Evolutionary conservation across 2,329 filamentous ascomycete genomes (phyloP).

Genomic region (Fusarium avenaceum): DNA sequence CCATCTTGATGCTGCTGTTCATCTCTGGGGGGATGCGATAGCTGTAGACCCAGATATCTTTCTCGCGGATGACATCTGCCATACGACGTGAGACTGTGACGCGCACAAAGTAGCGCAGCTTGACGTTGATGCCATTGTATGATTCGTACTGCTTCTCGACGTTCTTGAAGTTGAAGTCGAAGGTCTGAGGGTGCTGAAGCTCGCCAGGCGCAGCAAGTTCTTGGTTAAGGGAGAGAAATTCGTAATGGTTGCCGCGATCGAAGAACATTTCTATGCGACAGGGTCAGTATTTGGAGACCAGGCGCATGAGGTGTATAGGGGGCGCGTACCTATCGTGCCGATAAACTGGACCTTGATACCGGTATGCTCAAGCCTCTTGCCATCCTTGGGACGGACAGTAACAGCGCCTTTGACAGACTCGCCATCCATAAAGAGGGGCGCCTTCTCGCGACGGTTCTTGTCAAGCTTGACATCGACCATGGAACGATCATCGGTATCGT

Average conservation of each 20-base stretch:
- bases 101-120: slow-evolving; percentile 97
- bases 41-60: slow-evolving; percentile 99
- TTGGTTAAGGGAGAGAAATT: slow-evolving; percentile 97
- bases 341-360: slow-evolving; percentile 99
- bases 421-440: slow-evolving; percentile 96
- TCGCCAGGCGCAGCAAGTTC: slow-evolving; percentile 97
- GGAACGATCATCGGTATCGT: slow-evolving; percentile 92
- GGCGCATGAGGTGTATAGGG: slow-evolving; percentile 21
- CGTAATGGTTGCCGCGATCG: slow-evolving; percentile 98
- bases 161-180: slow-evolving; percentile 99
- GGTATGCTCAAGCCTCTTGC: slow-evolving; percentile 96
- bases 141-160: slow-evolving; percentile 99
- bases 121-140: slow-evolving; percentile 99
- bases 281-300: slow-evolving; percentile 14
- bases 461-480: slow-evolving; percentile 99
- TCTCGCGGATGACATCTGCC: slow-evolving; percentile 98
- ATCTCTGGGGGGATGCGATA: slow-evolving; percentile 98
- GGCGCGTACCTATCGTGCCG: slow-evolving; percentile 85
- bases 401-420: slow-evolving; percentile 98
- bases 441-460: slow-evolving; percentile 97
- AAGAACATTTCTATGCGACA: slow-evolving; percentile 92
- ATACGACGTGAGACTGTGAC: slow-evolving; percentile 97
- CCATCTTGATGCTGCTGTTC: slow-evolving; percentile 99
- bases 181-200: slow-evolving; percentile 97
- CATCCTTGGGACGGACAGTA: slow-evolving; percentile 96